phyloP scores from a whole-genome alignment of 345 rosid genomes.

The Laguncularia racemosa region DNA sequence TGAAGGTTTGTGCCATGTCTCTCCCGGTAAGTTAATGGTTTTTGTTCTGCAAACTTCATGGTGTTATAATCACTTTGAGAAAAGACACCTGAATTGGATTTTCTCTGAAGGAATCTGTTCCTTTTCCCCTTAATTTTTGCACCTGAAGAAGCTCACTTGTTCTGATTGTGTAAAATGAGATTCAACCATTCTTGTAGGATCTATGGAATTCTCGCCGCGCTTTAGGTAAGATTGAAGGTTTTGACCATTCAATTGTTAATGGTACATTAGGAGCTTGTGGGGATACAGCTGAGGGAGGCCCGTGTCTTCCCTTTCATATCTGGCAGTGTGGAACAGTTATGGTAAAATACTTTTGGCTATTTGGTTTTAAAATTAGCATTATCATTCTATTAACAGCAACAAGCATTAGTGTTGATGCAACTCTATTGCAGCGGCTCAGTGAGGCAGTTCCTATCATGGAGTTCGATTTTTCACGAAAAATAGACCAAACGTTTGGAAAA shows the following conservation, averaged over 20 bases:
- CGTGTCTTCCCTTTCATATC: slow-evolving; percentile 59
- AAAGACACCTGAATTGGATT: background rate
- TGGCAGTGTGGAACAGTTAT: slow-evolving; percentile 88
- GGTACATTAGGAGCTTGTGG: slow-evolving; percentile 77
- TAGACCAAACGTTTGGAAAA: slow-evolving; percentile 54
- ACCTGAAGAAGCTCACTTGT: background rate
- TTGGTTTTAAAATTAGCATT: background rate
- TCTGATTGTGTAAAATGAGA: background rate
- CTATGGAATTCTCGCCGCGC: slow-evolving; percentile 73
- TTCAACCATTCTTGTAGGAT: slow-evolving; percentile 37
- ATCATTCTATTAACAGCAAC: background rate
- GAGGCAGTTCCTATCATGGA: slow-evolving; percentile 56
- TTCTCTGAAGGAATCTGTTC: no score
- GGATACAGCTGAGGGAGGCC: slow-evolving; percentile 50
- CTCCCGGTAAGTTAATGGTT: slow-evolving; percentile 54
- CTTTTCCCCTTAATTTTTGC: background rate
- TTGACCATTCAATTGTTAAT: slow-evolving; percentile 77
- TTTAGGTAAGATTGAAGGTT: slow-evolving; percentile 73
- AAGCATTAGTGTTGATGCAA: slow-evolving; percentile 1
- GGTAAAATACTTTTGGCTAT: slow-evolving; percentile 28
- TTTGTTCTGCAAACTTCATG: background rate
- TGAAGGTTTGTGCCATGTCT: slow-evolving; percentile 81
- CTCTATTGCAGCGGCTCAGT: slow-evolving; percentile 57
- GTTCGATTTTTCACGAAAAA: slow-evolving; percentile 61
- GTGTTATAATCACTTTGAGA: background rate